Evolutionary conservation across 805 yeast species (phyloP), one percentile per base, ranked within the genome.

Genomic region (Kluyveromyces aestuarii): DNA sequence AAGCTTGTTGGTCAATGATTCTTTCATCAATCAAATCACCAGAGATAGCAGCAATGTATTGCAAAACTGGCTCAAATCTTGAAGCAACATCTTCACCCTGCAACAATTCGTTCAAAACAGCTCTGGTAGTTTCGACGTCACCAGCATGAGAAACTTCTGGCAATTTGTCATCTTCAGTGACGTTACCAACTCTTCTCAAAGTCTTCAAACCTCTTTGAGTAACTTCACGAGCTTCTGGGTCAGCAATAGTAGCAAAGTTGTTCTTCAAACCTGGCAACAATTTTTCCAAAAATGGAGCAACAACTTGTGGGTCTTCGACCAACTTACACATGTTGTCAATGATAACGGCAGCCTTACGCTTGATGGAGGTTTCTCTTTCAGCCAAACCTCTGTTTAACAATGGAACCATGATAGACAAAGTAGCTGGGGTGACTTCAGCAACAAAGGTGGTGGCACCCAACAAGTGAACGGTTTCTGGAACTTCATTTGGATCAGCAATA

Each of bases 261-360:
- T 82, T 73, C 83, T 87, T 87, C 75, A 93, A 80, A 68, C 96
- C 87, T 72, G 99, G 99, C 80, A 88, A 85, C 68, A 93, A 82
- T 71, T 84, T 86, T 75, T 79, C 77, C 84, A 93, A 78, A 87
- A 93, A 93, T 61, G 99, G 99, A 80, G 98, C 99, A 76, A 93
- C 96, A 70, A 93, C 95, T 79, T 93, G 98, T 64, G 99, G 99
- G 73, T 93, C 99, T 72, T 93, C 99, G 79, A 93, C 99, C 75
- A 93, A 87, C 78, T 93, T 93, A 87, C 99, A 93, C 99, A 93
- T 93, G 96, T 93, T 93, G 75, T 93, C 99, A 68, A 91, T 86
- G 75, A 93, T 93, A 72, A 93, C 99, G 63, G 99, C 99, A 69
- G 98, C 85, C 81, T 93, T 93, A 82, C 99, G 90, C 87, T 93